Evolutionary conservation across 768 basidiomycete genomes (phyloP), one percentile per base, ranked within the genome.

Genomic region (Infundibulicybe gibba): DNA sequence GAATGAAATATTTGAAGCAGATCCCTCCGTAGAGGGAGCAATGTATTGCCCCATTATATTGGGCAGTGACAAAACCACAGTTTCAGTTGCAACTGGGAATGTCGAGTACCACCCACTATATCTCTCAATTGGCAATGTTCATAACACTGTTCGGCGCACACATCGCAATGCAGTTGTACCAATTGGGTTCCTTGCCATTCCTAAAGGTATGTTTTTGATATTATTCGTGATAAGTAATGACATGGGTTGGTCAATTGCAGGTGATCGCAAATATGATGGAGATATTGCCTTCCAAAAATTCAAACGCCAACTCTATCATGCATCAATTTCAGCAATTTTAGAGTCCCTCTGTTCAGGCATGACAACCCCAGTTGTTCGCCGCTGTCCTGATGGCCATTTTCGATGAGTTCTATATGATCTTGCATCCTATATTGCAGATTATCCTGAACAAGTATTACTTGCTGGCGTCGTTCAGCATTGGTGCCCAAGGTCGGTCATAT

Each of bases 41-140:
- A 58, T 62, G 47, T 62, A 62, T 45, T 54, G 57, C 1, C 68
- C 69, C 0, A 44, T 69, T 21, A 60, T 70, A 16, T 52, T 64
- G 13, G 66, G 70, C 1, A 66, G 64, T 30, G 66, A 72, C 44
- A 71, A 72, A 46, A 71, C 68, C 0, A 66, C 59, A 0, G 64
- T 67, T 3, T 71, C 67, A 1, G 63, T 70, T 20, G 65, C 61
- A 0, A 70, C 66, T 0, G 65, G 69, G 0, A 58, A 72, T 5
- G 61, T 57, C n/a, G 60, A 71, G 32, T 72, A 64, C 41, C 66
- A 64, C 21, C 69, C 68, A 0, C 39, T 67, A 0, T 70, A 71
- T 48, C 19, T 58, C 3, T 67, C 65, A 0, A 55, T 61, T 41
- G 69, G 69, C 2, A 60, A 64, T 40, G 39, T 68, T 2, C 55